Conservation (phyloP, 2,329 filamentous ascomycete species). For the Coniella lustricola region DNA sequence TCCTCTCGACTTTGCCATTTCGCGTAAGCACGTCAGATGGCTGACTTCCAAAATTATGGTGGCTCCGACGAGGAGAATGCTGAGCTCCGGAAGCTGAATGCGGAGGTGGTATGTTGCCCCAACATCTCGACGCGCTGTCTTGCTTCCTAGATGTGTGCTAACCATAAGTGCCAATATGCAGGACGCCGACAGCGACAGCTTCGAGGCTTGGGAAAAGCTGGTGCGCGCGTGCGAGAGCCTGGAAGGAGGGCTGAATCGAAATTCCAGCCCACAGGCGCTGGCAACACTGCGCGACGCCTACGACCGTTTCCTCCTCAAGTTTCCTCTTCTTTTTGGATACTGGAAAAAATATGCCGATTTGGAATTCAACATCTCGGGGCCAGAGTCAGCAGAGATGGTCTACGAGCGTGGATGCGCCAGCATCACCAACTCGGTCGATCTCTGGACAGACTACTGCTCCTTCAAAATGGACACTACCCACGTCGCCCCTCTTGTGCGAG, state of each 20-base stretch:
- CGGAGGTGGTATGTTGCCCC: conserved; percentile 61
- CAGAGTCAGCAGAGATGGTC: conserved; percentile 95
- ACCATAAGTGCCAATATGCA: conserved; percentile 22
- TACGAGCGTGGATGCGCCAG: conserved; percentile 94
- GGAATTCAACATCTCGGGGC: conserved; percentile 93
- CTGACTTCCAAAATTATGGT: conserved; percentile 63
- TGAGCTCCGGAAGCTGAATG: conserved; percentile 71
- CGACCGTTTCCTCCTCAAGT: conserved; percentile 89
- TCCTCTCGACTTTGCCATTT: conserved; percentile 4
- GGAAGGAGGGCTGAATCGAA: conserved; percentile 90
- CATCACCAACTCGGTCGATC: conserved; percentile 86
- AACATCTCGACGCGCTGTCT: background rate
- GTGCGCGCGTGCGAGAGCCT: conserved; percentile 75
- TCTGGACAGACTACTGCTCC: conserved; percentile 95
- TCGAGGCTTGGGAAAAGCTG: conserved; percentile 91
- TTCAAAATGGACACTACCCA: conserved; percentile 98
- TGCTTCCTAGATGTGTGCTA: background rate
- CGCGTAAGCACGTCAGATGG: conserved; percentile 41
- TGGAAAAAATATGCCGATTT: conserved; percentile 99
- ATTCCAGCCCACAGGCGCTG: conserved; percentile 91
- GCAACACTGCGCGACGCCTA: conserved; percentile 80
- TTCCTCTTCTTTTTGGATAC: conserved; percentile 92
- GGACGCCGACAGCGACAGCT: conserved; percentile 75
- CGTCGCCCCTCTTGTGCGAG: conserved; percentile 90
- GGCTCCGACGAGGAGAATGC: conserved; percentile 73